Evolutionary conservation across 78 protist genomes (phyloP), one percentile per base, ranked within the genome.

Genomic region (Dictyostelium citrinum): DNA sequence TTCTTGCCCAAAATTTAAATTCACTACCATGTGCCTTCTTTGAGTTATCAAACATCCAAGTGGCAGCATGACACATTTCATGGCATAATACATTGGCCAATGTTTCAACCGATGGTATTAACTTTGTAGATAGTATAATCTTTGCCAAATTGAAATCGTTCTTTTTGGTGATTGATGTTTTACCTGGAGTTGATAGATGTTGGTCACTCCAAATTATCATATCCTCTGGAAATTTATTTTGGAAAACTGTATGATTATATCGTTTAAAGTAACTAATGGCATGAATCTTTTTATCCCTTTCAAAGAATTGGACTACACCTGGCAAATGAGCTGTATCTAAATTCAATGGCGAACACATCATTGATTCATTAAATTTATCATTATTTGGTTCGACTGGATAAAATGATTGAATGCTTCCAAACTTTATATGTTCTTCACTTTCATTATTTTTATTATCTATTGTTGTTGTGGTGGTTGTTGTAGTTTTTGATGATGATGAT

Each of bases 41-140:
- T n/a, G 39, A 17, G 24, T 67, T 67, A 49, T 88, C 80, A 49
- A 88, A 78, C 46, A 88, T 46, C 93, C 93, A 88, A n/a, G 85
- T 78, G 11, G 93, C 93, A 24, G 80, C 93, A 49, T 88, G 93
- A 68, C 93, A 88, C 93, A 88, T 88, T 46, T 88, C 84, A 78
- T 88, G 93, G 12, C 93, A 88, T 17, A 88, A 12, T 29, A 88
- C 85, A 88, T 88, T 88, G 10, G 58, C 79, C 39, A 88, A 78
- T 33, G n/a, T 78, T 77, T 60, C 67, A 27, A 88, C 71, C 8
- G 76, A 60, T 7, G 39, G 29, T 24, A 88, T 78, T 24, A 39
- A 11, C 11, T 78, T 76, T 3, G 58, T 43, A 10, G 64, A 68
- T 22, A 88, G 16, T 39, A 17, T 88, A 31, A 88, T 88, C 51